These are phyloP conservation scores for Trichoderma citrinoviride DNA, from an alignment of 2,329 filamentous ascomycete species.

Conservation along the genomic window DNA sequence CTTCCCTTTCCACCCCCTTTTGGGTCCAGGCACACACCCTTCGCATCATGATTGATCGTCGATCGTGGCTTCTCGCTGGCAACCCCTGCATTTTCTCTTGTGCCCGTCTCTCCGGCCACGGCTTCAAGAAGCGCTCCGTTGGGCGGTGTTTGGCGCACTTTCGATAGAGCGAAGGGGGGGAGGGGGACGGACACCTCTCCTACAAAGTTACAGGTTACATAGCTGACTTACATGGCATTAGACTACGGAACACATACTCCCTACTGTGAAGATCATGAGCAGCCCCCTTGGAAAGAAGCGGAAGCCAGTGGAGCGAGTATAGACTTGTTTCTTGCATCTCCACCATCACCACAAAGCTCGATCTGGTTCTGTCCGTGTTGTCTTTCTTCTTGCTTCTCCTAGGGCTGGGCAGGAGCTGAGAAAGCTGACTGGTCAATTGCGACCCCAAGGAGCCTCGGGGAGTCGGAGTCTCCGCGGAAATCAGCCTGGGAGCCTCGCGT, in stretches of 20 bases:
- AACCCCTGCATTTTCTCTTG: background rate
- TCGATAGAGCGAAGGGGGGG: background rate
- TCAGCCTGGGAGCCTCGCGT: background rate
- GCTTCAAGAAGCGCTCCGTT: conserved; percentile 19
- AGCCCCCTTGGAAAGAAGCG: background rate
- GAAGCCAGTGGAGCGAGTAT: background rate
- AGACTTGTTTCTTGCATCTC: conserved; percentile 7
- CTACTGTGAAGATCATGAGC: no score
- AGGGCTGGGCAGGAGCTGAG: background rate
- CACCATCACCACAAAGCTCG: conserved; percentile 8
- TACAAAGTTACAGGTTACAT: no score
- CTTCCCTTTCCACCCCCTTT: background rate
- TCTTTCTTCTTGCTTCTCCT: background rate
- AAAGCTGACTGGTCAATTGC: conserved; percentile 13
- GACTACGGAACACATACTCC: no score
- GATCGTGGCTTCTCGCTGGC: conserved; percentile 7
- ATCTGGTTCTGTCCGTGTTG: background rate
- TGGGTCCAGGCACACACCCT: background rate
- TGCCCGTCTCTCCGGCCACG: conserved; percentile 14
- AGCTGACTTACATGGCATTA: no score
- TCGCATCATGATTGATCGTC: conserved; percentile 15
- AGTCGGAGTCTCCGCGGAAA: conserved; percentile 18
- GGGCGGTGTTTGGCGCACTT: background rate
- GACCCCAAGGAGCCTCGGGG: background rate
- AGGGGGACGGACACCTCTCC: background rate